phyloP scores from a whole-genome alignment of 345 rosid genomes.

The Eucalyptus sideroxylon region DNA sequence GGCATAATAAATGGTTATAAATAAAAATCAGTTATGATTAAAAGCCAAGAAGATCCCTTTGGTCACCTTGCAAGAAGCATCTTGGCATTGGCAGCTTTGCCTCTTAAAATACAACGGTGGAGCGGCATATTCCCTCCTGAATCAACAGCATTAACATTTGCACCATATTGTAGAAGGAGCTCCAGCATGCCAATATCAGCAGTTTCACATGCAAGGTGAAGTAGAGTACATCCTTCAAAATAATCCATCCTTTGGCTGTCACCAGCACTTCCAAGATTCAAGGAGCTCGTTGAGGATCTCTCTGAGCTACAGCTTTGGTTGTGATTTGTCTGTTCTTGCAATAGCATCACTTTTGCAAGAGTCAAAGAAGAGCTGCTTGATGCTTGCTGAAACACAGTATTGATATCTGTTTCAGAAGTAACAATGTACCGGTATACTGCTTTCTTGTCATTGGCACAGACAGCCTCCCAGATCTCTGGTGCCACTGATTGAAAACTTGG shows the following conservation, averaged over 20 bases:
- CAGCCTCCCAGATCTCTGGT: conserved; percentile 85
- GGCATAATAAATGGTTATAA: not conserved
- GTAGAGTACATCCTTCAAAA: conserved; percentile 68
- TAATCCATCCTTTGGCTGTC: conserved; percentile 39
- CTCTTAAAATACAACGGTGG: conserved; percentile 58
- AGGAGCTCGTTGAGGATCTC: conserved; percentile 55
- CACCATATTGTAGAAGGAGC: conserved; percentile 91
- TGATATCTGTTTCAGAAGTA: conserved; percentile 64
- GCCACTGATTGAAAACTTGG: conserved; percentile 37
- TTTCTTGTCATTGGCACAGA: conserved; percentile 80
- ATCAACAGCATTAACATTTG: conserved; percentile 66
- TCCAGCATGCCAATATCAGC: conserved; percentile 96
- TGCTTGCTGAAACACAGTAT: conserved; percentile 49
- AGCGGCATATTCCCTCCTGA: conserved; percentile 78
- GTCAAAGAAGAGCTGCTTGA: conserved; percentile 58
- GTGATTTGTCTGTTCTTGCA: conserved; percentile 57
- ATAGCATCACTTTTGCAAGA: conserved; percentile 74
- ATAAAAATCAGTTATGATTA: not conserved
- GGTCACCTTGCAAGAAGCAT: conserved; percentile 72
- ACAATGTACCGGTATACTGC: conserved; percentile 81
- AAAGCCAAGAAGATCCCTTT: not conserved
- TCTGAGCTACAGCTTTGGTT: conserved; percentile 52
- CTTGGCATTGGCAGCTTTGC: conserved; percentile 55
- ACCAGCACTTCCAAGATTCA: conserved; percentile 27
- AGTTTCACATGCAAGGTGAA: conserved; percentile 95